These are phyloP conservation scores for Kuraishia capsulata DNA, from an alignment of 805 yeast genomes.

Conservation along the genomic window DNA sequence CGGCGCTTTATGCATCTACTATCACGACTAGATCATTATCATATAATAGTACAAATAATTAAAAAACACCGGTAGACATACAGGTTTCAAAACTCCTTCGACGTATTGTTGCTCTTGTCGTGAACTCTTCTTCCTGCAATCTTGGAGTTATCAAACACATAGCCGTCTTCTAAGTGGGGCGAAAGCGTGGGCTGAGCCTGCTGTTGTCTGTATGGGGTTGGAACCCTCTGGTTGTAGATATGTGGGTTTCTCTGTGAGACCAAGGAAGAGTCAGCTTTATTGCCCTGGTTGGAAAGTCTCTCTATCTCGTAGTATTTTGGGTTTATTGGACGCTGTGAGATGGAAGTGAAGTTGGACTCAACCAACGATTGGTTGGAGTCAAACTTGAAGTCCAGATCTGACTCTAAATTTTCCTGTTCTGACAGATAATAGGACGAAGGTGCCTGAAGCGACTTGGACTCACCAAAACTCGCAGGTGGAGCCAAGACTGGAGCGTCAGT, in stretches of 20 bases:
- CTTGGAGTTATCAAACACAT: background rate
- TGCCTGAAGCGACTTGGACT: background rate
- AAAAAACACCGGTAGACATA: too few species aligned
- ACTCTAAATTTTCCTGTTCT: background rate
- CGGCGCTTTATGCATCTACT: too few species aligned
- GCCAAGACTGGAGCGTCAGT: background rate
- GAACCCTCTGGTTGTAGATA: constrained; percentile 1
- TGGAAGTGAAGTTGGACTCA: constrained; percentile 4
- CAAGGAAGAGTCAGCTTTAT: background rate
- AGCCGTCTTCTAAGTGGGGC: background rate
- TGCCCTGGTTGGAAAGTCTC: background rate
- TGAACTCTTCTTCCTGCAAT: background rate
- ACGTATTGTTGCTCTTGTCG: background rate
- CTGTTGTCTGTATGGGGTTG: background rate
- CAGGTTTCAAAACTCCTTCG: background rate
- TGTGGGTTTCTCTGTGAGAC: background rate
- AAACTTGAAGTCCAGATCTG: background rate
- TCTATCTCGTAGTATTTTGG: constrained; percentile 5
- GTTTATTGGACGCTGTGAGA: constrained; percentile 5
- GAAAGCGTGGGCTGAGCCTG: background rate
- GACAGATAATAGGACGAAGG: background rate
- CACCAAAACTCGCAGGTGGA: too few species aligned
- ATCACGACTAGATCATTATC: too few species aligned
- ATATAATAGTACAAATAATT: too few species aligned
- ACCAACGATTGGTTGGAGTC: background rate